Evolutionary conservation across 208 protist genomes (phyloP).

Genomic region (Kentomonas sorsogonicus): DNA sequence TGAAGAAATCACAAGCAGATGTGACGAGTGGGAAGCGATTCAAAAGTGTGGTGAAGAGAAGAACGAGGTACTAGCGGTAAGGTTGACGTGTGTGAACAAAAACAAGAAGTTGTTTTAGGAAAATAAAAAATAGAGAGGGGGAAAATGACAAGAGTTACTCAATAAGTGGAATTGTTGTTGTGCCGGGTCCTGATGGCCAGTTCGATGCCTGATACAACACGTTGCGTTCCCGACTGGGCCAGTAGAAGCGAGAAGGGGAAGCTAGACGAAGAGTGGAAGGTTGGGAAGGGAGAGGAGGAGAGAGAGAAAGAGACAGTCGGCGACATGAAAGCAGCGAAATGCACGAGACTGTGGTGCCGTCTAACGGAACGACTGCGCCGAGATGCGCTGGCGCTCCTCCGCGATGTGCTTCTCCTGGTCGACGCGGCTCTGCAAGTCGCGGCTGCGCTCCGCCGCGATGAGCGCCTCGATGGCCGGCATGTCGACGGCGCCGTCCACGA

Average conservation of each 20-base stretch:
- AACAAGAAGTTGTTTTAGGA: not conserved
- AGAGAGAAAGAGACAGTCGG: not conserved
- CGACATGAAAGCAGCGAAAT: not conserved
- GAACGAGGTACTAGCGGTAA: too few relatives aligned
- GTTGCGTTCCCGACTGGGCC: too few relatives aligned
- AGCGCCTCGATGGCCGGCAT: conserved; percentile 41
- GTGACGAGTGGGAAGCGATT: too few relatives aligned
- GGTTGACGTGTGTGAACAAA: conserved; percentile 4
- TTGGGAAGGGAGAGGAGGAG: too few relatives aligned
- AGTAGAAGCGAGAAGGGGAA: too few relatives aligned
- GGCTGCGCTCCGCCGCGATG: conserved; percentile 26
- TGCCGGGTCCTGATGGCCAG: too few relatives aligned
- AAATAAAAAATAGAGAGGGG: conserved; percentile 16
- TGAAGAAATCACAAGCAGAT: too few relatives aligned
- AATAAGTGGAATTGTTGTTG: not conserved
- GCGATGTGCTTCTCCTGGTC: conserved; percentile 7
- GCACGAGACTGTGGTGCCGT: not conserved
- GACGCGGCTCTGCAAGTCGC: conserved; percentile 19
- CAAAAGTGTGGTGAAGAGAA: too few relatives aligned
- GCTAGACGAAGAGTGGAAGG: too few relatives aligned
- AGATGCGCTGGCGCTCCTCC: conserved; percentile 37
- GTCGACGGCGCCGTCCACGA: conserved; percentile 47
- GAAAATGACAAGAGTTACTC: conserved; percentile 5
- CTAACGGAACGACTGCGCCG: conserved; percentile 35
- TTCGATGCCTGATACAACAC: too few relatives aligned